phyloP scores from a whole-genome alignment of 1,139 yeast genomes.

The Blastobotrys elegans region DNA sequence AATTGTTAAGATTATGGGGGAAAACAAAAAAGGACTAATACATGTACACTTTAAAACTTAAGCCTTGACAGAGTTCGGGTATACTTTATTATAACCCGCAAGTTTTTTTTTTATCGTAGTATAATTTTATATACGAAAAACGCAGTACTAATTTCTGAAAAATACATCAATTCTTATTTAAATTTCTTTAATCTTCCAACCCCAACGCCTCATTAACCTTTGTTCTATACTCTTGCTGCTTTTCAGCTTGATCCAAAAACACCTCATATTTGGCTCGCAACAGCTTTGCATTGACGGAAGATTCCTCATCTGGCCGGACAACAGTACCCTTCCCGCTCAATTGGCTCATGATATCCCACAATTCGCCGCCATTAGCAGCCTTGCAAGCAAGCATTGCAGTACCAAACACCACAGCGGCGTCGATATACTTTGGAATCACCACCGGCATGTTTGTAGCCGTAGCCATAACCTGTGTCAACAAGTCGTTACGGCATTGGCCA shows the following conservation, averaged over 20 bases:
- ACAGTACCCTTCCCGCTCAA: slow-evolving; percentile 82
- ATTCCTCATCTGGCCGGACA: slow-evolving; percentile 56
- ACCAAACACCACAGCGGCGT: slow-evolving; percentile 95
- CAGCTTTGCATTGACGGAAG: slow-evolving; percentile 62
- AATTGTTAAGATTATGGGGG: no score
- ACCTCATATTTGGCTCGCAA: slow-evolving; percentile 74
- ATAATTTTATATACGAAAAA: no score
- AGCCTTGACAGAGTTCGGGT: no score
- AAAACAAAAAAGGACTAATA: no score
- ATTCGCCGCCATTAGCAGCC: slow-evolving; percentile 44
- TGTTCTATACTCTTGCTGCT: slow-evolving; percentile 71
- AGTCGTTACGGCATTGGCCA: slow-evolving; percentile 90
- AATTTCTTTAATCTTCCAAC: slow-evolving; percentile 15
- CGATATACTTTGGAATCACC: slow-evolving; percentile 88
- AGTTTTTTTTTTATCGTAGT: no score
- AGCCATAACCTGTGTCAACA: slow-evolving; percentile 83
- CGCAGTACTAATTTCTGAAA: no score
- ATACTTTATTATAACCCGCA: no score
- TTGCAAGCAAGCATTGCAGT: slow-evolving; percentile 92
- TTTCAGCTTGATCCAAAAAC: slow-evolving; percentile 79
- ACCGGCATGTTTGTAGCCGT: slow-evolving; percentile 93
- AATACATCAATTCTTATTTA: no score
- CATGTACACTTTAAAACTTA: no score
- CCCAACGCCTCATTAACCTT: slow-evolving; percentile 49
- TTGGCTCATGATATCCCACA: slow-evolving; percentile 84